phyloP scores from a whole-genome alignment of 345 rosid species.

The Fremontodendron californicum region DNA sequence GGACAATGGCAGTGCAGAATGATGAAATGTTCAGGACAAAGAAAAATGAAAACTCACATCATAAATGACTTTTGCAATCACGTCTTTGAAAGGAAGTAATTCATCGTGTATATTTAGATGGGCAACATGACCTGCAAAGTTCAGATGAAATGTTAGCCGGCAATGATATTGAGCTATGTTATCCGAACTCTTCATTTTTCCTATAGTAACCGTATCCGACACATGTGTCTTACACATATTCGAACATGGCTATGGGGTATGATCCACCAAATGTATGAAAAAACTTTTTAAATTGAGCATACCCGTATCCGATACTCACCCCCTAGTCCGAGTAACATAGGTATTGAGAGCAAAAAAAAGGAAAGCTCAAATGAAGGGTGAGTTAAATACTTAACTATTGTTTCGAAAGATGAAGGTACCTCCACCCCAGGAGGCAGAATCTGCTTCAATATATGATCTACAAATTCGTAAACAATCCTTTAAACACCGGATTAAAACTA shows the following conservation, averaged over 20 bases:
- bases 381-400: constrained; percentile 70
- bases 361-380: constrained; percentile 9
- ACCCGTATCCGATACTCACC: neutral
- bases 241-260: neutral
- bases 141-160: constrained; percentile 19
- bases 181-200: neutral
- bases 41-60: constrained; percentile 57
- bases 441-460: constrained; percentile 88
- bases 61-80: constrained; percentile 82
- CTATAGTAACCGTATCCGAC: neutral
- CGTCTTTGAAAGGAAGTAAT: constrained; percentile 76
- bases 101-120: constrained; percentile 90
- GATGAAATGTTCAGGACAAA: constrained; percentile 5
- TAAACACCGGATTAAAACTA: neutral
- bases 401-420: constrained; percentile 93
- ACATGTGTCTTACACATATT: too few relatives aligned
- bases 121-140: constrained; percentile 83
- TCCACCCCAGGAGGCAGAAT: constrained; percentile 84
- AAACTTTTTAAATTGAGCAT: neutral
- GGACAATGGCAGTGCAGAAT: neutral
- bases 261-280: neutral
- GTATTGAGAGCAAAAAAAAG: neutral
- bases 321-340: neutral
- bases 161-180: neutral
- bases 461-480: constrained; percentile 2